Percentiles rank a stretch among this genome's conserved stretches.
Conservation (phyloP, 257 asterid species). For the Scutellaria baicalensis region DNA sequence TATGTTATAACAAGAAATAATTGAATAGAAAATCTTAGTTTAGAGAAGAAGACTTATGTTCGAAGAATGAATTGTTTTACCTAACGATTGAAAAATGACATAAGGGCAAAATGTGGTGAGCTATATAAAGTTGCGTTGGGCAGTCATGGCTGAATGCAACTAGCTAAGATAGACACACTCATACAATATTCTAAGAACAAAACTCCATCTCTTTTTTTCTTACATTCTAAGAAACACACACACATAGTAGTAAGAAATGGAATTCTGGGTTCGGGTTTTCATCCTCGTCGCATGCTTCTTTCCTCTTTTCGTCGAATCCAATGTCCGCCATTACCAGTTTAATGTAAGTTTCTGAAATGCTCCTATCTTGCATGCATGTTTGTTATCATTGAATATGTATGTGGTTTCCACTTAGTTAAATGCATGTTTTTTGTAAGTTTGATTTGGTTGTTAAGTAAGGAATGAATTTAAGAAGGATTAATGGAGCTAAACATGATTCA, state of each 20-base stretch:
- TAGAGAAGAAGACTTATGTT: conserved; percentile 21
- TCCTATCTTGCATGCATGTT: too few species aligned
- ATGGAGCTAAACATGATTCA: too few species aligned
- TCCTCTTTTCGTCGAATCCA: conserved; percentile 39
- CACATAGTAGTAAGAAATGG: conserved; percentile 23
- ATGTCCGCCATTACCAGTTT: conserved; percentile 74
- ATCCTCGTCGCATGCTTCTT: conserved; percentile 33
- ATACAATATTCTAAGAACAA: not conserved
- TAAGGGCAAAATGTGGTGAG: conserved; percentile 1
- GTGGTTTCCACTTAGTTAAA: too few species aligned
- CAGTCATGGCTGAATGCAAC: conserved; percentile 31
- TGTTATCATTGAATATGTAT: too few species aligned
- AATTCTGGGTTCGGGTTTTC: conserved; percentile 28
- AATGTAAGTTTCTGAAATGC: conserved; percentile 44
- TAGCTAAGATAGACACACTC: conserved; percentile 22
- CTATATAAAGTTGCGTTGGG: conserved; percentile 50
- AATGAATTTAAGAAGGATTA: too few species aligned
- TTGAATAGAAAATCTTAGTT: not conserved
- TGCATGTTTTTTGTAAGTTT: too few species aligned
- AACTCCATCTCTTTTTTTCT: not conserved
- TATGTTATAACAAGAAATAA: conserved; percentile 20
- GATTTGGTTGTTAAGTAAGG: too few species aligned
- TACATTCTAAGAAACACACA: not conserved
- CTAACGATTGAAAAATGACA: conserved; percentile 71
- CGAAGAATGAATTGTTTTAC: conserved; percentile 46